phyloP scores from a whole-genome alignment of 345 rosid genomes.

The Streptanthus diversifolius region DNA sequence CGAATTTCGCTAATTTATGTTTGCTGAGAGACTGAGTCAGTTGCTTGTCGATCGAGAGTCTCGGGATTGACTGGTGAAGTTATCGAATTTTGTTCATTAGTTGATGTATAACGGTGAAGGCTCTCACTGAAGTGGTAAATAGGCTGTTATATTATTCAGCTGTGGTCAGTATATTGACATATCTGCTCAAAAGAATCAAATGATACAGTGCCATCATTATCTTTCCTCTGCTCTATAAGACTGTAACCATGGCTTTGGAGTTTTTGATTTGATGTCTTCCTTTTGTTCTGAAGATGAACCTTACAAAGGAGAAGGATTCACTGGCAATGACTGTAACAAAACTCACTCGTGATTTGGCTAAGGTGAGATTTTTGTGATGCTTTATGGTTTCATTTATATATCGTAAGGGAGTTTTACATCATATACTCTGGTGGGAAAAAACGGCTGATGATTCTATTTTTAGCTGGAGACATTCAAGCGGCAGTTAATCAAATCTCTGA shows the following conservation, averaged over 20 bases:
- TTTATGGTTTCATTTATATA: neutral
- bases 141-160: neutral
- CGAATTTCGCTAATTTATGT: neutral
- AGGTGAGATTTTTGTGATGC: conserved; percentile 44
- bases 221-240: neutral
- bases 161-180: neutral
- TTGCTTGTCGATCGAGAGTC: too few relatives aligned
- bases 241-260: neutral
- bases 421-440: neutral
- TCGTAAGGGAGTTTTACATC: neutral
- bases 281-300: conserved; percentile 47
- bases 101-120: neutral
- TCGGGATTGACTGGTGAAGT: too few relatives aligned
- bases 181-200: neutral
- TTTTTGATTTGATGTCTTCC: neutral
- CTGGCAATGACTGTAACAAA: conserved; percentile 62
- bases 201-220: neutral
- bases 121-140: neutral
- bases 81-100: neutral
- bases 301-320: conserved; percentile 69
- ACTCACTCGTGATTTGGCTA: conserved; percentile 79
- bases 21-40: neutral
- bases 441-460: neutral
- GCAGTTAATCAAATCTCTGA: conserved; percentile 86
- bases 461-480: conserved; percentile 92